These are phyloP conservation scores for Schoenoplectus tabernaemontani DNA, from an alignment of 202 grass and related monocot genomes.

Conservation along the genomic window DNA sequence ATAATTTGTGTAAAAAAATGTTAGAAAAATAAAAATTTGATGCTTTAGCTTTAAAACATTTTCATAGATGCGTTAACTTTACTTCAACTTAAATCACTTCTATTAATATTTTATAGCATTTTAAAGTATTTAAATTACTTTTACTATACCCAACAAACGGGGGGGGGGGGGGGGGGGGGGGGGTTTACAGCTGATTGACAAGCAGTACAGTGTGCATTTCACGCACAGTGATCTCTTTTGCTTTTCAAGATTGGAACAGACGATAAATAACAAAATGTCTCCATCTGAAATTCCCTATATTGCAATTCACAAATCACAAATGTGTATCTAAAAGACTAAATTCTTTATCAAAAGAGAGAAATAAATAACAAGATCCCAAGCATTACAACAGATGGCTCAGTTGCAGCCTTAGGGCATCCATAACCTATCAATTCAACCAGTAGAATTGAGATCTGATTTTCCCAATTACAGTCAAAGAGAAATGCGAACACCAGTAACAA, in stretches of 20 bases:
- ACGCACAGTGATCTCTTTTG: background rate
- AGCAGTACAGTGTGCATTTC: background rate
- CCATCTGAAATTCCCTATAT: background rate
- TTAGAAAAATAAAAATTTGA: no score
- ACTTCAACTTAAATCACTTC: no score
- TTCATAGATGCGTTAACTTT: no score
- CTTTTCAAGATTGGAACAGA: background rate
- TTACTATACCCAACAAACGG: no score
- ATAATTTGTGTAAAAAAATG: no score
- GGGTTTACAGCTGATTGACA: background rate
- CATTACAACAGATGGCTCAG: background rate
- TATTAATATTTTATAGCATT: no score
- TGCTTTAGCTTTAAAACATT: no score
- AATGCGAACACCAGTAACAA: background rate
- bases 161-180: no score
- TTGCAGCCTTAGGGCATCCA: background rate
- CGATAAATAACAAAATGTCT: background rate
- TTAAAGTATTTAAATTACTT: no score
- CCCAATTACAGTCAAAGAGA: background rate
- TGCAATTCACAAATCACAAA: background rate
- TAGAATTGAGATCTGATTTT: background rate
- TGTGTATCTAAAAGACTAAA: conserved; percentile 10
- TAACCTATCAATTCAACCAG: conserved; percentile 5
- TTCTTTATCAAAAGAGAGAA: background rate
- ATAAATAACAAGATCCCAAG: background rate